Percentiles rank a stretch among this genome's conserved stretches.
These are phyloP conservation scores for Lactarius vividus DNA, from an alignment of 768 basidiomycete species.

Conservation along the genomic window DNA sequence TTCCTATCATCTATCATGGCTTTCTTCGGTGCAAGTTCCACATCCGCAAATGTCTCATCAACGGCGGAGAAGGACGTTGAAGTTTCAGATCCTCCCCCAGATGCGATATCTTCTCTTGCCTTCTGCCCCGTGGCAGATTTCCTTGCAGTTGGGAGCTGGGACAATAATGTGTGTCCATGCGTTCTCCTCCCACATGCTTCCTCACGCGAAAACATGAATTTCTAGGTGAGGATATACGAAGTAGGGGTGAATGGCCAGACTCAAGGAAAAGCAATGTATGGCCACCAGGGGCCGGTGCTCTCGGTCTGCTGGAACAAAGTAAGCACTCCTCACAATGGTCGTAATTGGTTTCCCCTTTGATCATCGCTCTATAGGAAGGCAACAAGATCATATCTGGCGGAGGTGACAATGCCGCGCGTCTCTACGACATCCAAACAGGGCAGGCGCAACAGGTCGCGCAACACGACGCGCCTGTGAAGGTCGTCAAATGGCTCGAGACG, in stretches of 20 bases:
- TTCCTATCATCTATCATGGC: conserved; percentile 36
- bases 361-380: conserved; percentile 61
- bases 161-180: conserved; percentile 64
- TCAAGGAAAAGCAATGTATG: conserved; percentile 87
- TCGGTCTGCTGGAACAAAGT: conserved; percentile 92
- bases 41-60: conserved; percentile 37
- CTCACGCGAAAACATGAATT: neutral
- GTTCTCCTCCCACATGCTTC: conserved; percentile 8
- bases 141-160: conserved; percentile 92
- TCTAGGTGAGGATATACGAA: conserved; percentile 88
- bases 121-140: conserved; percentile 88
- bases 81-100: conserved; percentile 74
- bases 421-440: conserved; percentile 87
- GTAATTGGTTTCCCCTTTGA: conserved; percentile 12
- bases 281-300: conserved; percentile 87
- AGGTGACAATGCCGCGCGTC: conserved; percentile 91
- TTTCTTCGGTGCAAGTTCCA: conserved; percentile 40
- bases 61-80: conserved; percentile 74
- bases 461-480: conserved; percentile 87
- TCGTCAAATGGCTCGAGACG: conserved; percentile 77
- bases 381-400: conserved; percentile 90
- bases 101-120: conserved; percentile 81
- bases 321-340: conserved; percentile 14
- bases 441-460: conserved; percentile 80
- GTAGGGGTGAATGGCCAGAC: conserved; percentile 76